Conservation (phyloP, 2,329 filamentous ascomycete genomes). For the Geosmithia morbida region DNA sequence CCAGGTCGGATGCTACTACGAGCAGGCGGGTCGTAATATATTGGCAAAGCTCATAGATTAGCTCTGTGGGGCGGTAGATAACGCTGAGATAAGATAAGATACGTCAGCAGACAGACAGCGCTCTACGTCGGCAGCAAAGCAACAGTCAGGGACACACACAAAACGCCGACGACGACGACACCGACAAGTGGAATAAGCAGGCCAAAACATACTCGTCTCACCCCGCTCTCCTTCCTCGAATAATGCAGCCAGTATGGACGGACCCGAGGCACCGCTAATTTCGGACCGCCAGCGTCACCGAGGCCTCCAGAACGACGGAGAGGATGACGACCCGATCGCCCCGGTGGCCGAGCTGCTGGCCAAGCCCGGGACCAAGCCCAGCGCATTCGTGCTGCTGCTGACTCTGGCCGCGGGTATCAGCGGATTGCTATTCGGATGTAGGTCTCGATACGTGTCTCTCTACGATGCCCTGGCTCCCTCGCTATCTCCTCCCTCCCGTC, state of each 20-base stretch:
- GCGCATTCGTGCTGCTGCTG: conserved; percentile 44
- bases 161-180: neutral
- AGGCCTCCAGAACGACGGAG: conserved; percentile 15
- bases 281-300: conserved; percentile 12
- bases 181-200: no score
- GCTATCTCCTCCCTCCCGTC: neutral
- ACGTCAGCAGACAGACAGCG: no score
- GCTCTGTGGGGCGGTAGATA: no score
- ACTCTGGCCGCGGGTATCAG: conserved; percentile 53
- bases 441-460: conserved; percentile 10
- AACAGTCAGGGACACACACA: no score
- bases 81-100: no score
- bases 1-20: no score
- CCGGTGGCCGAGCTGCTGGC: conserved; percentile 3
- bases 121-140: no score
- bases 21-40: no score
- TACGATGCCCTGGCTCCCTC: no score
- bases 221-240: no score
- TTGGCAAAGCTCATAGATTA: no score
- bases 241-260: conserved; percentile 14
- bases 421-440: conserved; percentile 54
- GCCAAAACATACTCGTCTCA: no score
- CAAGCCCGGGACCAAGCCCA: conserved; percentile 19
- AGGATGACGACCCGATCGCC: conserved; percentile 8
- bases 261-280: conserved; percentile 23